Conservation (phyloP, 257 asterid species). For the Scutellaria baicalensis region DNA sequence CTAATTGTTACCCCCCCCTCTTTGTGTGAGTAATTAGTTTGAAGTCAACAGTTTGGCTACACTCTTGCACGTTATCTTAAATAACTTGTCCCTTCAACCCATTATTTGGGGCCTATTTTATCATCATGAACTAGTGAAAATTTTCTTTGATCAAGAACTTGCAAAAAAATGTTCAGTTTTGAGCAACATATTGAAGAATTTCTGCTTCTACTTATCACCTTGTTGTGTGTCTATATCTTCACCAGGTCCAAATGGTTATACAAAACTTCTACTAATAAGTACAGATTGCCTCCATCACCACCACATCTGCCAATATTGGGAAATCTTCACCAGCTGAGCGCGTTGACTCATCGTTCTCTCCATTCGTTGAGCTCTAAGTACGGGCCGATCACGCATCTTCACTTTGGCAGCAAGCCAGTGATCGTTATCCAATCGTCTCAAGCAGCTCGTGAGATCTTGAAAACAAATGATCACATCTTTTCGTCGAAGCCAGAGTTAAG, state of each 20-base stretch:
- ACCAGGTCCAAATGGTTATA: conserved; percentile 8
- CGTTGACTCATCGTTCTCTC: conserved; percentile 31
- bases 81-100: too few relatives aligned
- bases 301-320: conserved; percentile 47
- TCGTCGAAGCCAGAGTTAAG: conserved; percentile 23
- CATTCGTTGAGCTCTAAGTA: conserved; percentile 26
- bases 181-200: not conserved
- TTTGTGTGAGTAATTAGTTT: too few relatives aligned
- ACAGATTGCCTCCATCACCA: conserved; percentile 41
- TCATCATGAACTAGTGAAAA: too few relatives aligned
- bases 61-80: too few relatives aligned
- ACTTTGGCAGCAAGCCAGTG: conserved; percentile 30
- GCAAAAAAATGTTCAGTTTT: not conserved
- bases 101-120: too few relatives aligned
- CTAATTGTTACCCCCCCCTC: too few relatives aligned
- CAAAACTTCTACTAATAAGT: not conserved
- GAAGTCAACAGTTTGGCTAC: too few relatives aligned
- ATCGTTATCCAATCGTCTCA: conserved; percentile 33
- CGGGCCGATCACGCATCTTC: conserved; percentile 52
- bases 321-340: conserved; percentile 43
- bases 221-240: not conserved
- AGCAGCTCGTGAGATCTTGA: conserved; percentile 37
- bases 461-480: conserved; percentile 29
- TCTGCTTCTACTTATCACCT: not conserved
- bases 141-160: not conserved